Evolutionary conservation across 345 rosid genomes (phyloP).

Genomic region (Raphanus sativus): DNA sequence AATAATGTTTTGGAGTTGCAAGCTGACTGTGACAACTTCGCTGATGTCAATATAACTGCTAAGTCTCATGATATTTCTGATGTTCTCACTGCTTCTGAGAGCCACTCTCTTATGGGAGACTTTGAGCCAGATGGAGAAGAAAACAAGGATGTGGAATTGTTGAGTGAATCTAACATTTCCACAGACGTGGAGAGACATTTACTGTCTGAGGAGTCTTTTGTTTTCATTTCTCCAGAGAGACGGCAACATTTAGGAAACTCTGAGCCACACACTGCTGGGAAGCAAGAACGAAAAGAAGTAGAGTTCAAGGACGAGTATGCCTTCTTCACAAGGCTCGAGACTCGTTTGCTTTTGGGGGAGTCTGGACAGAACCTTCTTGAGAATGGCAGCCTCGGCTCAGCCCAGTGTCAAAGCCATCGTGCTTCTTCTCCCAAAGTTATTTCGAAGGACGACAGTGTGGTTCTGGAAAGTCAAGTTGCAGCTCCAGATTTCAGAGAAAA

Average conservation of each 20-base stretch:
- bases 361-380: constrained; percentile 3
- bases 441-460: neutral
- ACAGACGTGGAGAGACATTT: neutral
- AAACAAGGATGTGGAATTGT: neutral
- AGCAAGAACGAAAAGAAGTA: neutral
- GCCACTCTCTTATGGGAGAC: constrained; percentile 7
- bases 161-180: constrained; percentile 18
- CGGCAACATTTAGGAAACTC: neutral
- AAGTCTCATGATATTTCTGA: neutral
- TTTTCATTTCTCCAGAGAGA: constrained; percentile 7
- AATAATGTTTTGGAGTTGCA: neutral
- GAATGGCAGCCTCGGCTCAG: neutral
- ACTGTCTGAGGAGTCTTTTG: neutral
- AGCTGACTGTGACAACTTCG: neutral
- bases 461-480: neutral
- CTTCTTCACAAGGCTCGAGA: constrained; percentile 7
- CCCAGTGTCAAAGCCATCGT: constrained; percentile 2
- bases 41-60: neutral
- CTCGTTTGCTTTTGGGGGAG: constrained; percentile 5
- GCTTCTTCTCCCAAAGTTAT: neutral
- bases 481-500: neutral
- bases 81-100: neutral
- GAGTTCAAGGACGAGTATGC: constrained; percentile 10
- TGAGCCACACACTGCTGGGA: neutral
- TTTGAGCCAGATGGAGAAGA: constrained; percentile 10